Percentiles rank a stretch among this genome's conserved stretches.
These are phyloP conservation scores for Suillus hirtellus DNA, from an alignment of 768 basidiomycete species.

Conservation along the genomic window DNA sequence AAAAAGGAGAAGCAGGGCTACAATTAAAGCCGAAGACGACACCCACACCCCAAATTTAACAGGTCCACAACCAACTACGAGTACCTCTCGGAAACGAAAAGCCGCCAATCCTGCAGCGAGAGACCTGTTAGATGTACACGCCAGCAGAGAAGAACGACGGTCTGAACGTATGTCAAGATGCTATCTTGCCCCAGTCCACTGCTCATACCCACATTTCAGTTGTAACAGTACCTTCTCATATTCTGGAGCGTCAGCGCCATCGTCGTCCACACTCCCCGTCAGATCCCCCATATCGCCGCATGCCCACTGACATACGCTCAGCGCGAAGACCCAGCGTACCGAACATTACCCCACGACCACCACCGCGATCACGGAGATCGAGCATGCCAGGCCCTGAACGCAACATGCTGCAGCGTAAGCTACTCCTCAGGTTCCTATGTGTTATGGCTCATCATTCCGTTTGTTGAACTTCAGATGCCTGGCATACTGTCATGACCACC, in stretches of 20 bases:
- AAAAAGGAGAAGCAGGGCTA: constrained; percentile 21
- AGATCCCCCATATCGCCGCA: constrained; percentile 25
- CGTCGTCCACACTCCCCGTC: constrained; percentile 22
- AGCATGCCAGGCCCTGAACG: constrained; percentile 37
- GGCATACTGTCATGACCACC: constrained; percentile 62
- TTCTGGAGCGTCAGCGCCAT: constrained; percentile 28
- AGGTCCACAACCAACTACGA: constrained; percentile 12
- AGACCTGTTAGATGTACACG: constrained; percentile 15
- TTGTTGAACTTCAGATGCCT: constrained; percentile 55
- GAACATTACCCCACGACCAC: constrained; percentile 24
- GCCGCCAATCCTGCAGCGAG: constrained; percentile 12
- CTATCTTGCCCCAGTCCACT: constrained; percentile 3
- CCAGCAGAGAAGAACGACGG: constrained; percentile 25
- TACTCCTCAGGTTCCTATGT: constrained; percentile 8
- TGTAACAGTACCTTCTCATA: constrained; percentile 20
- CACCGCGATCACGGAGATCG: constrained; percentile 23
- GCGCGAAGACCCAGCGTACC: constrained; percentile 24
- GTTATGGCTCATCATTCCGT: background rate
- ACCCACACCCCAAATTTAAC: constrained; percentile 4
- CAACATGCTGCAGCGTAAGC: constrained; percentile 69
- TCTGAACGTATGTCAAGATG: constrained; percentile 26
- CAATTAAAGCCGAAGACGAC: constrained; percentile 15
- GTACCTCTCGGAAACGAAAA: constrained; percentile 30
- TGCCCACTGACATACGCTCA: constrained; percentile 28
- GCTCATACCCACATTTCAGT: constrained; percentile 22